These are phyloP conservation scores for Schrenkiella parvula DNA, from an alignment of 345 rosid genomes.

Conservation along the genomic window DNA sequence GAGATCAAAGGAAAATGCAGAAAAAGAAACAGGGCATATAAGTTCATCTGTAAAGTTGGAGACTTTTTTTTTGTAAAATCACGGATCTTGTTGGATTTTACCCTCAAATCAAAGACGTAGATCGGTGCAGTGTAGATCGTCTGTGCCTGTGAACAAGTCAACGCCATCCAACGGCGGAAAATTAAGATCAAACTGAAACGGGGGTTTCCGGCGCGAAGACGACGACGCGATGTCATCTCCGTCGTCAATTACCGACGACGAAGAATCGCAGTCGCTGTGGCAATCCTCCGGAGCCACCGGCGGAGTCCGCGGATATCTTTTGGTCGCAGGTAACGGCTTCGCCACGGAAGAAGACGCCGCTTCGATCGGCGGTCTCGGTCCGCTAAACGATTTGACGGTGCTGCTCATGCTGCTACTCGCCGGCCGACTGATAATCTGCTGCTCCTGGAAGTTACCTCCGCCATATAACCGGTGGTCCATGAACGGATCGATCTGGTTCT, in stretches of 20 bases:
- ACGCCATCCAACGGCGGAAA: conserved; percentile 73
- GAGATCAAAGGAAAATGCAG: conserved; percentile 20
- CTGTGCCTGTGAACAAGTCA: conserved; percentile 41
- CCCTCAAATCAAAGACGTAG: conserved; percentile 56
- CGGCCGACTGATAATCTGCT: conserved; percentile 47
- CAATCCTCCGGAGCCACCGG: conserved; percentile 78
- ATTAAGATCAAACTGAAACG: conserved; percentile 82
- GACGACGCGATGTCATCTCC: conserved; percentile 48
- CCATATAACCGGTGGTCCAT: conserved; percentile 48
- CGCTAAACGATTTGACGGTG: conserved; percentile 91
- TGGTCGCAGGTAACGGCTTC: conserved; percentile 20
- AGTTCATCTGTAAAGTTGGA: conserved; percentile 8
- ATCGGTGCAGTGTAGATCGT: conserved; percentile 77
- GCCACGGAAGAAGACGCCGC: conserved; percentile 28
- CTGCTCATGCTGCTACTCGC: conserved; percentile 90
- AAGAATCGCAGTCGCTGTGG: conserved; percentile 90
- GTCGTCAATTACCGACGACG: conserved; percentile 78
- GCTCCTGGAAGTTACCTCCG: conserved; percentile 37
- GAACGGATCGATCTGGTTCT: conserved; percentile 35
- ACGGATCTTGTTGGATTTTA: conserved; percentile 1
- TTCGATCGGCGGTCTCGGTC: conserved; percentile 51
- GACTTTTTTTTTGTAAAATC: neutral
- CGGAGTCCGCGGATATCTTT: conserved; percentile 58
- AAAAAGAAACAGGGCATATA: conserved; percentile 11
- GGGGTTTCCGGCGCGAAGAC: conserved; percentile 40